phyloP scores from a whole-genome alignment of 2,329 filamentous ascomycete genomes.

The Zalaria sp. region DNA sequence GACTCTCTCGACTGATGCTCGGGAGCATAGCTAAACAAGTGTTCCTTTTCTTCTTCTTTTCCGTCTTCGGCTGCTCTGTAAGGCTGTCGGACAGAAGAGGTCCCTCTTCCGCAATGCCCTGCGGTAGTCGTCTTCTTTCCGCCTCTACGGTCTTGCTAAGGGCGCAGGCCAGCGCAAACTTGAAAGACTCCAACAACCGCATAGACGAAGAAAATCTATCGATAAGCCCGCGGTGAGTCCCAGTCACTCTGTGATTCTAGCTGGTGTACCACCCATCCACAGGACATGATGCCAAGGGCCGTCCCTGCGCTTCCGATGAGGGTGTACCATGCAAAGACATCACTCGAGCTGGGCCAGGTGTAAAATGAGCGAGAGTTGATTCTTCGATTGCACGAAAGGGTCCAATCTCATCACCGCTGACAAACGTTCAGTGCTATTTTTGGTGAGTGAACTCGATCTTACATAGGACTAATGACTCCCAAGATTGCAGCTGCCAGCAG shows the following conservation, averaged over 20 bases:
- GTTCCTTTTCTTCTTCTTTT: conserved; percentile 1
- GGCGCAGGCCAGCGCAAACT: conserved; percentile 21
- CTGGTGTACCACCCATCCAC: conserved; percentile 22
- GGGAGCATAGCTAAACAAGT: too few species aligned
- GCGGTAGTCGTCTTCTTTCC: conserved; percentile 1
- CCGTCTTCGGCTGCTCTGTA: not conserved
- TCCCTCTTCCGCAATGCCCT: not conserved
- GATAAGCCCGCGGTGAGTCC: conserved; percentile 23
- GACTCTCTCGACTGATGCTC: not conserved
- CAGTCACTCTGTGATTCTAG: conserved; percentile 20
- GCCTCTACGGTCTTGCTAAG: conserved; percentile 25
- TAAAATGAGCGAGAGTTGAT: conserved; percentile 16
- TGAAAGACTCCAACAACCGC: conserved; percentile 24
- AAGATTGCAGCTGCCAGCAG: conserved; percentile 16
- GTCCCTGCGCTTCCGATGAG: conserved; percentile 14
- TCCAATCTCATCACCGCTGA: conserved; percentile 18
- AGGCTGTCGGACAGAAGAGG: conserved; percentile 2
- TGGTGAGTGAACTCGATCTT: not conserved
- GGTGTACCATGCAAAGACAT: conserved; percentile 17
- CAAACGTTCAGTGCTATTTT: not conserved
- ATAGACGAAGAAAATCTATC: conserved; percentile 28
- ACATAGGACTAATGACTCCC: conserved; percentile 16
- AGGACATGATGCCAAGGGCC: conserved; percentile 14
- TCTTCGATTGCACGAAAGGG: conserved; percentile 20
- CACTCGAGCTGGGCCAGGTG: conserved; percentile 9